Conservation (phyloP, 768 basidiomycete species). For the Podaxis sp. region DNA sequence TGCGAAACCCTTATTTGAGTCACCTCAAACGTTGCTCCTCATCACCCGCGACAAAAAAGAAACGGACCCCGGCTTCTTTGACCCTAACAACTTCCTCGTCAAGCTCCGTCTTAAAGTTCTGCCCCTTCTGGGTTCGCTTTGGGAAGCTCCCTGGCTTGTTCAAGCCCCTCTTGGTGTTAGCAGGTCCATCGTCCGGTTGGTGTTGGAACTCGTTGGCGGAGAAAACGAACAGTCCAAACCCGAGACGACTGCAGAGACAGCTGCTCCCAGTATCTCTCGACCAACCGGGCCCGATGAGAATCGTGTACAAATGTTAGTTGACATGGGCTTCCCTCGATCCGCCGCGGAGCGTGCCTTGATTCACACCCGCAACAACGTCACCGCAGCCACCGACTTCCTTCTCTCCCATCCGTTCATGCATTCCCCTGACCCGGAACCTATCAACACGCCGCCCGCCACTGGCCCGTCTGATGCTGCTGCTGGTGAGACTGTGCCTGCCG, state of each 20-base stretch:
- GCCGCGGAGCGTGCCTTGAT: slow-evolving; percentile 82
- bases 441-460: slow-evolving; percentile 20
- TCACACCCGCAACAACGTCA: slow-evolving; percentile 87
- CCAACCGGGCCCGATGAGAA: slow-evolving; percentile 68
- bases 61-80: slow-evolving; percentile 77
- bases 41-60: slow-evolving; percentile 78
- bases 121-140: slow-evolving; percentile 67
- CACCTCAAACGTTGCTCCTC: slow-evolving; percentile 74
- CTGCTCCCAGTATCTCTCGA: slow-evolving; percentile 30
- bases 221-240: slow-evolving; percentile 75
- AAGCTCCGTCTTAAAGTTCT: slow-evolving; percentile 69
- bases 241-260: slow-evolving; percentile 37
- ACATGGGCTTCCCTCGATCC: slow-evolving; percentile 96
- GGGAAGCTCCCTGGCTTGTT: slow-evolving; percentile 84
- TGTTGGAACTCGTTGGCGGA: slow-evolving; percentile 78
- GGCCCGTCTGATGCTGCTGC: slow-evolving; percentile 29
- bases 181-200: slow-evolving; percentile 71
- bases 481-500: slow-evolving; percentile 21
- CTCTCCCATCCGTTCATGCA: slow-evolving; percentile 80
- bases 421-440: slow-evolving; percentile 62
- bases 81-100: slow-evolving; percentile 86
- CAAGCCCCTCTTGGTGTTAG: slow-evolving; percentile 73
- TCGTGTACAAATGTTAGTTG: slow-evolving; percentile 79
- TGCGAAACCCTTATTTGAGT: slow-evolving; percentile 80
- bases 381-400: slow-evolving; percentile 84